phyloP scores from a whole-genome alignment of 108 stramenopile species.

The Cyclotella atomus region DNA sequence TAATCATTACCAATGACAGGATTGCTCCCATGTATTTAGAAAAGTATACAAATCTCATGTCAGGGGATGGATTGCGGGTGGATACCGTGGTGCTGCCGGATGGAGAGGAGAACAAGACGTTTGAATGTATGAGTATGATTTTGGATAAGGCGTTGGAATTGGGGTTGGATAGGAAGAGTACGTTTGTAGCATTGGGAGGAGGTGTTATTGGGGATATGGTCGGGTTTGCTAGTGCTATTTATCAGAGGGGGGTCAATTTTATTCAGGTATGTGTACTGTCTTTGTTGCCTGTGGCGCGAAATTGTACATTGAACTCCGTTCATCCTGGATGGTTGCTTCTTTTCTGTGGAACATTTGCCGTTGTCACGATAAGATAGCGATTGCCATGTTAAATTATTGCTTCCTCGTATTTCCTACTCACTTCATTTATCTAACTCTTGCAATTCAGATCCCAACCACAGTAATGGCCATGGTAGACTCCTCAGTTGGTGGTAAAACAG shows the following conservation, averaged over 20 bases:
- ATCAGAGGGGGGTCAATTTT: conserved; percentile 96
- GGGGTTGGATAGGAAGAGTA: conserved; percentile 85
- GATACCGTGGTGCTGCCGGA: conserved; percentile 84
- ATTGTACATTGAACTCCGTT: background rate
- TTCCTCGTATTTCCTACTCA: too few species aligned
- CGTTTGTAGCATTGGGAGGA: conserved; percentile 96
- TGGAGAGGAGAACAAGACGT: conserved; percentile 84
- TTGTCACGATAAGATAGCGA: too few species aligned
- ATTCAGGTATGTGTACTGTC: conserved; percentile 69
- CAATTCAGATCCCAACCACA: conserved; percentile 94
- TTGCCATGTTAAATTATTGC: background rate
- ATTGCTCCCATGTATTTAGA: conserved; percentile 83
- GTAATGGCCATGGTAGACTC: conserved; percentile 99
- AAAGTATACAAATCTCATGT: conserved; percentile 58
- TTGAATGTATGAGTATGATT: conserved; percentile 69
- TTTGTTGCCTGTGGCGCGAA: background rate
- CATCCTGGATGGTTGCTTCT: background rate
- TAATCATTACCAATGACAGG: conserved; percentile 83
- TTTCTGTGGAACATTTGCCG: background rate
- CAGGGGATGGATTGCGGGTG: conserved; percentile 27
- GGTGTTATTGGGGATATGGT: conserved; percentile 99
- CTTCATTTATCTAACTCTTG: too few species aligned
- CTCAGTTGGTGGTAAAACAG: conserved; percentile 98
- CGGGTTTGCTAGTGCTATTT: conserved; percentile 97
- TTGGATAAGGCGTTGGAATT: conserved; percentile 79